Conservation (phyloP, 495 filamentous ascomycete genomes). For the Sabuloglossum arenarium region DNA sequence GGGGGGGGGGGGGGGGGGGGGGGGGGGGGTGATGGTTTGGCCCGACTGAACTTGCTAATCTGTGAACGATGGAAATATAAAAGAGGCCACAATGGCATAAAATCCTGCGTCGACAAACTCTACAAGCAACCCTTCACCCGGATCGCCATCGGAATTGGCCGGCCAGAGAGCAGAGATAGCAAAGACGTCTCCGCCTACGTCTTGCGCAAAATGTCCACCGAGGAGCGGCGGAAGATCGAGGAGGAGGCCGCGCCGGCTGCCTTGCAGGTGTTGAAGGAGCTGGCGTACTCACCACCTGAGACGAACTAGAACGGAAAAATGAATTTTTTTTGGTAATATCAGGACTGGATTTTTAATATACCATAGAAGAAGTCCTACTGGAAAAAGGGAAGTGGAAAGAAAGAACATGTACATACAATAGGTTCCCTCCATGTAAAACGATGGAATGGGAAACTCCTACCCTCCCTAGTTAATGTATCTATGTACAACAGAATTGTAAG, state of each 20-base stretch:
- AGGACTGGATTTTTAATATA: not conserved
- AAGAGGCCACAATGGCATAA: constrained; percentile 64
- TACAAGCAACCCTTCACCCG: constrained; percentile 28
- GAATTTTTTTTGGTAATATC: not conserved
- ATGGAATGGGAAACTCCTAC: too few relatives aligned
- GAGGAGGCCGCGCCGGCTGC: not conserved
- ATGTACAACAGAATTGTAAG: too few relatives aligned
- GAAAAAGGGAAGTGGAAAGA: too few relatives aligned
- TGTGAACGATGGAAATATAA: not conserved
- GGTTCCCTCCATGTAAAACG: too few relatives aligned
- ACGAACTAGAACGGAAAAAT: not conserved
- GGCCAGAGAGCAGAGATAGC: constrained; percentile 36
- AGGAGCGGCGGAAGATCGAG: constrained; percentile 28
- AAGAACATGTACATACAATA: too few relatives aligned
- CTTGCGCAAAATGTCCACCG: constrained; percentile 33
- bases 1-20: too few relatives aligned
- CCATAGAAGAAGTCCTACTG: too few relatives aligned
- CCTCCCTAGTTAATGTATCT: too few relatives aligned
- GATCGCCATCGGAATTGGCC: constrained; percentile 52
- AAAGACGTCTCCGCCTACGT: constrained; percentile 44
- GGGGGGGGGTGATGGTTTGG: too few relatives aligned
- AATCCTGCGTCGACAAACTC: constrained; percentile 31
- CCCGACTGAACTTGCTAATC: not conserved
- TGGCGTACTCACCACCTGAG: too few relatives aligned
- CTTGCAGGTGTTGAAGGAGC: not conserved